These are phyloP conservation scores for Venturia asperata DNA, from an alignment of 2,329 filamentous ascomycete genomes.

Conservation along the genomic window DNA sequence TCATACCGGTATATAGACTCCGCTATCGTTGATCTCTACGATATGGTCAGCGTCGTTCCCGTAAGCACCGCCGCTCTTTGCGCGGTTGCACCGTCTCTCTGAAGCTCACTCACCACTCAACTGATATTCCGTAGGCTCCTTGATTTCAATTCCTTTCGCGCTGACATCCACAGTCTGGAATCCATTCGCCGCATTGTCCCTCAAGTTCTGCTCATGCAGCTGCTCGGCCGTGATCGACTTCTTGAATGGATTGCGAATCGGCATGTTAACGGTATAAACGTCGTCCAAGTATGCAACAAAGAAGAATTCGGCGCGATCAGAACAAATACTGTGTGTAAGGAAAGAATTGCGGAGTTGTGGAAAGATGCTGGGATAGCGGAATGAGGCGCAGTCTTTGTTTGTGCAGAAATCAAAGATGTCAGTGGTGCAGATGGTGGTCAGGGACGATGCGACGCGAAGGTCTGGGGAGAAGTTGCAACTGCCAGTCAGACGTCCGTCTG, in stretches of 20 bases:
- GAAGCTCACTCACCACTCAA: conserved; percentile 40
- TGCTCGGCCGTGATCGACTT: conserved; percentile 23
- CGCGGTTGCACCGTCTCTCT: background rate
- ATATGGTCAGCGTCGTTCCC: background rate
- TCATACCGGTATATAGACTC: conserved; percentile 84
- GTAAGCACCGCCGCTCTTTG: background rate
- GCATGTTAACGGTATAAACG: conserved; percentile 7
- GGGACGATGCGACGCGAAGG: conserved; percentile 2
- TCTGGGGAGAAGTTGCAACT: background rate
- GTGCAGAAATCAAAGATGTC: conserved; percentile 7
- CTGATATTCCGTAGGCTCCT: conserved; percentile 45
- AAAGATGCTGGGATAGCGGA: background rate
- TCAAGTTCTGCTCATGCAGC: conserved; percentile 23
- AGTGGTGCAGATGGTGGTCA: background rate
- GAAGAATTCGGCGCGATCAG: background rate
- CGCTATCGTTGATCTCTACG: conserved; percentile 89
- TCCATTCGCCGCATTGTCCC: conserved; percentile 28
- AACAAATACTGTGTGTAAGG: background rate
- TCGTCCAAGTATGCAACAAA: background rate
- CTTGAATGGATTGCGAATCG: conserved; percentile 16
- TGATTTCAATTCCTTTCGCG: conserved; percentile 38
- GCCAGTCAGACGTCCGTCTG: background rate
- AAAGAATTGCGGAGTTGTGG: background rate
- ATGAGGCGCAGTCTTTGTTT: background rate
- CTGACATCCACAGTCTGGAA: conserved; percentile 31